Evolutionary conservation across 768 basidiomycete species (phyloP).

Genomic region (Collybiopsis confluens): DNA sequence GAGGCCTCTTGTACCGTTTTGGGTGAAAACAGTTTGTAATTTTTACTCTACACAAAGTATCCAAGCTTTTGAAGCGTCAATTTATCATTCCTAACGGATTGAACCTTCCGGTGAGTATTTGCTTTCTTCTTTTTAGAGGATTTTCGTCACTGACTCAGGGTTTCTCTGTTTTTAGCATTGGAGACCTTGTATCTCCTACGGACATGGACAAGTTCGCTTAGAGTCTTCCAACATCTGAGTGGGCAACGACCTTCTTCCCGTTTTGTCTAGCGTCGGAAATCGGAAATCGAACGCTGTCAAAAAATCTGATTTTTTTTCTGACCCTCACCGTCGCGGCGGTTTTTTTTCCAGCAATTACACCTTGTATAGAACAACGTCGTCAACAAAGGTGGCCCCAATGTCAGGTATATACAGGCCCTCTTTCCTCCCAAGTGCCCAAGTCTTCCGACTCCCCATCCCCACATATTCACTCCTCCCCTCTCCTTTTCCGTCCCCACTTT

Average conservation of each 20-base stretch:
- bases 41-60: too few relatives aligned
- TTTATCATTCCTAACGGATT: too few relatives aligned
- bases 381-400: not conserved
- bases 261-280: not conserved
- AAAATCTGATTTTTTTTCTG: not conserved
- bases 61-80: too few relatives aligned
- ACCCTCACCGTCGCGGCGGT: not conserved
- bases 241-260: constrained; percentile 1
- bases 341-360: not conserved
- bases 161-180: too few relatives aligned
- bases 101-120: too few relatives aligned
- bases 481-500: not conserved
- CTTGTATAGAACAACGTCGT: not conserved
- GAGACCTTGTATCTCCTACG: too few relatives aligned
- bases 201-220: too few relatives aligned
- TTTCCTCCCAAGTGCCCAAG: not conserved
- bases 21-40: too few relatives aligned
- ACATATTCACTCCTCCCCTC: not conserved
- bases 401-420: not conserved
- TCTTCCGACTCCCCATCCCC: not conserved
- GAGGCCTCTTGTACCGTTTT: too few relatives aligned
- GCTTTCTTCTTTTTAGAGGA: too few relatives aligned
- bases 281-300: not conserved
- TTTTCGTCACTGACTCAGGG: too few relatives aligned
- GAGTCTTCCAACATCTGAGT: too few relatives aligned